phyloP scores from a whole-genome alignment of 441 rosid species.

The Mallotus japonicus region DNA sequence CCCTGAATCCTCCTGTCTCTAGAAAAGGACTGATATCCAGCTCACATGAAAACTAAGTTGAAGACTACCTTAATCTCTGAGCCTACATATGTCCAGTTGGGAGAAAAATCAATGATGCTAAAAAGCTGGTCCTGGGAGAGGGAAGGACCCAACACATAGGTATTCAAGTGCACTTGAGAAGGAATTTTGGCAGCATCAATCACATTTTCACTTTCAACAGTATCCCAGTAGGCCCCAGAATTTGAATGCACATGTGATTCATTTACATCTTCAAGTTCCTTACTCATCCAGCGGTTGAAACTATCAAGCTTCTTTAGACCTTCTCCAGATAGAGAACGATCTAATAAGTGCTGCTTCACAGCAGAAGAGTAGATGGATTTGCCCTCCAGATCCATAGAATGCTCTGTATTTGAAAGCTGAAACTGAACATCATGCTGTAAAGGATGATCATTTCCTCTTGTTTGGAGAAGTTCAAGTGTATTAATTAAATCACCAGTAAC shows the following conservation, averaged over 20 bases:
- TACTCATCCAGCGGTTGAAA: constrained; percentile 91
- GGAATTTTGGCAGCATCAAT: constrained; percentile 43
- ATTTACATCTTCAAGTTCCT: constrained; percentile 83
- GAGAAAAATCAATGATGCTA: constrained; percentile 75
- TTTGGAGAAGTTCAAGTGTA: constrained; percentile 23
- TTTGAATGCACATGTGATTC: constrained; percentile 53
- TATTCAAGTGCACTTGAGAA: constrained; percentile 53
- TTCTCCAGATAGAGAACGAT: constrained; percentile 47
- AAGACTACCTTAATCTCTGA: constrained; percentile 56
- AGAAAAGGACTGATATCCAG: constrained; percentile 4
- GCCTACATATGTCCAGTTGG: constrained; percentile 65
- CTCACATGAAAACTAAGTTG: background rate
- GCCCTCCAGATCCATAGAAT: constrained; percentile 36
- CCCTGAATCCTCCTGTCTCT: background rate
- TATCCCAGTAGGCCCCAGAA: constrained; percentile 62
- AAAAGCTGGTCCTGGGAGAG: constrained; percentile 74
- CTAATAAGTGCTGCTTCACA: constrained; percentile 46
- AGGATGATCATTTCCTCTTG: constrained; percentile 10
- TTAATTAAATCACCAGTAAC: constrained; percentile 26
- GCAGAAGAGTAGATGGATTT: constrained; percentile 46
- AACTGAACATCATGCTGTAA: constrained; percentile 25
- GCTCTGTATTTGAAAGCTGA: constrained; percentile 36
- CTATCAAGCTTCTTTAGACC: constrained; percentile 85
- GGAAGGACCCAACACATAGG: constrained; percentile 59
- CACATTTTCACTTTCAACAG: constrained; percentile 57